Conservation (phyloP, 2,329 filamentous ascomycete species). For the Clarireedia monteithiana region DNA sequence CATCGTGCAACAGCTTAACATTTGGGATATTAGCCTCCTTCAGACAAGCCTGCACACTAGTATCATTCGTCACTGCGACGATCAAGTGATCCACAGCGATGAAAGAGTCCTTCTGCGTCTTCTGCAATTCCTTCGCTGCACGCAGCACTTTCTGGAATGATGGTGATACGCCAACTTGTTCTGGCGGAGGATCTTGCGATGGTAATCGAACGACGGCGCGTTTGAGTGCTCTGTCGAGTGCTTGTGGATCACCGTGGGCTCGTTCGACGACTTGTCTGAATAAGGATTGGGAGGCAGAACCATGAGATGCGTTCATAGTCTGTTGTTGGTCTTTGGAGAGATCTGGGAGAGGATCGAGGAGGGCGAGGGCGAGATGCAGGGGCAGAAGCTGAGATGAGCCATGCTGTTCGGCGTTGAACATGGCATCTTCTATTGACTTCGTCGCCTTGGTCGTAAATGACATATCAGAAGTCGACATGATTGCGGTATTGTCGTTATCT, state of each 20-base stretch:
- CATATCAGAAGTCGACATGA: constrained; percentile 64
- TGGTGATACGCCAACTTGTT: constrained; percentile 75
- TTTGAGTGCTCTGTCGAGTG: constrained; percentile 83
- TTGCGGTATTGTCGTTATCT: constrained; percentile 27
- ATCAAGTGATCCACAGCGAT: constrained; percentile 95
- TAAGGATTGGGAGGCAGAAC: constrained; percentile 57
- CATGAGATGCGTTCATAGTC: constrained; percentile 55
- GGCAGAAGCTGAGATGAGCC: constrained; percentile 85
- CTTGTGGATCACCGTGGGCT: constrained; percentile 85
- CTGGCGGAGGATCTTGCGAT: constrained; percentile 90
- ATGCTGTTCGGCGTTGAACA: constrained; percentile 81
- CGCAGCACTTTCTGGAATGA: constrained; percentile 75
- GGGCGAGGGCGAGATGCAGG: constrained; percentile 77
- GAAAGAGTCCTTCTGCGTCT: constrained; percentile 94
- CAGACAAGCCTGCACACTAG: constrained; percentile 62
- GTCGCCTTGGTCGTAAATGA: constrained; percentile 92
- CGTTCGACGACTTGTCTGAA: constrained; percentile 93
- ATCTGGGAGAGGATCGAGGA: constrained; percentile 69
- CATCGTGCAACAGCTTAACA: constrained; percentile 79
- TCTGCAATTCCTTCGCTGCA: constrained; percentile 81
- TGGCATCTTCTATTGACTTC: constrained; percentile 83
- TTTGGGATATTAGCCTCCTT: constrained; percentile 89
- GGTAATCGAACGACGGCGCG: constrained; percentile 85
- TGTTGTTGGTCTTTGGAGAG: constrained; percentile 73
- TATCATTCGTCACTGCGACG: constrained; percentile 72